phyloP scores from a whole-genome alignment of 2,329 filamentous ascomycete species.

The Scedosporium minutisporum region DNA sequence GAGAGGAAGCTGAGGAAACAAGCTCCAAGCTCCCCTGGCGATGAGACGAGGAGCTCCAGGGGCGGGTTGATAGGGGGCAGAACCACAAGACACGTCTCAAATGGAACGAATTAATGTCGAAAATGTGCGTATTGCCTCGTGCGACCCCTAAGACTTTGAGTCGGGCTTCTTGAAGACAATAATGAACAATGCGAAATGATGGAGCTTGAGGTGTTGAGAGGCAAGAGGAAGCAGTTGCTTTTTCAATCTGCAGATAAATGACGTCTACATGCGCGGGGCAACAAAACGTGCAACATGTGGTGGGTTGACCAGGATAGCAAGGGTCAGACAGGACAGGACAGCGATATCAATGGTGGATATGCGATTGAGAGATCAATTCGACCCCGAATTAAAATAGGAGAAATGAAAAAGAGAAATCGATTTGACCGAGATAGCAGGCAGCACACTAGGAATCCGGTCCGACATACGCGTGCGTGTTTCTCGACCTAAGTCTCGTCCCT shows the following conservation, averaged over 20 bases:
- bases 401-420: too few species aligned
- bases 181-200: neutral
- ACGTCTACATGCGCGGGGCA: conserved; percentile 1
- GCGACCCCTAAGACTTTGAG: neutral
- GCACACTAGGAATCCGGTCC: too few species aligned
- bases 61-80: neutral
- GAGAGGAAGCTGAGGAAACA: neutral
- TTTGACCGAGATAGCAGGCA: too few species aligned
- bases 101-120: neutral
- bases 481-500: too few species aligned
- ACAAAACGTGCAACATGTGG: neutral
- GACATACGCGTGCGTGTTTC: too few species aligned
- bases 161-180: neutral
- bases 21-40: neutral
- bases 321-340: neutral
- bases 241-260: neutral
- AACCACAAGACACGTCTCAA: neutral
- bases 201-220: neutral
- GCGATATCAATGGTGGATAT: neutral
- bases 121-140: neutral
- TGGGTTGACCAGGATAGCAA: neutral
- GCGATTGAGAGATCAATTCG: too few species aligned
- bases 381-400: too few species aligned
- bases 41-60: neutral
- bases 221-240: neutral